These are phyloP conservation scores for Talaromyces rugulosus DNA, from an alignment of 2,329 filamentous ascomycete species.

Conservation along the genomic window DNA sequence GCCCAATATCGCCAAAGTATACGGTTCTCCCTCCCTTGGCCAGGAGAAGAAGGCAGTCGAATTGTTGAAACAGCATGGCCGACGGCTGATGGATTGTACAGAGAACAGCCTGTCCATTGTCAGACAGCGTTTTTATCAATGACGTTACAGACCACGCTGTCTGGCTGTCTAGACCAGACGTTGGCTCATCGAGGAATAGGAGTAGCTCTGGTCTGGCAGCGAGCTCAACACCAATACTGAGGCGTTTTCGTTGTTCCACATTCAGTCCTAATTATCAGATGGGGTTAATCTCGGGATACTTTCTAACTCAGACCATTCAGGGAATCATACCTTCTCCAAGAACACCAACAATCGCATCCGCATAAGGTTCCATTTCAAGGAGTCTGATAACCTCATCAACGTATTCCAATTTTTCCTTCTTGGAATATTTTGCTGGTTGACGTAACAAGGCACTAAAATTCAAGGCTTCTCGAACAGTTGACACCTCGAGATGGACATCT, in stretches of 20 bases:
- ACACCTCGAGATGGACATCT: slow-evolving; percentile 77
- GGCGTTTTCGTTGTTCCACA: slow-evolving; percentile 61
- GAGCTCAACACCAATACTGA: slow-evolving; percentile 92
- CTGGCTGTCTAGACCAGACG: slow-evolving; percentile 84
- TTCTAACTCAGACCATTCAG: too few species aligned
- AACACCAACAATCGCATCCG: slow-evolving; percentile 80
- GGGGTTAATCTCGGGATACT: too few species aligned
- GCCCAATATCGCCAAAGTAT: slow-evolving; percentile 63
- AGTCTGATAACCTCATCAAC: slow-evolving; percentile 58
- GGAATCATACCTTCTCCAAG: slow-evolving; percentile 63
- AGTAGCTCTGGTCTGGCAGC: slow-evolving; percentile 82
- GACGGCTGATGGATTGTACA: slow-evolving; percentile 93
- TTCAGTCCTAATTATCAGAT: slow-evolving; percentile 32
- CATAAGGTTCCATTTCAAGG: slow-evolving; percentile 72
- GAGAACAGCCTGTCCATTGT: slow-evolving; percentile 79
- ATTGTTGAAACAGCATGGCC: slow-evolving; percentile 84
- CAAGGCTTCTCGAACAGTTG: slow-evolving; percentile 80
- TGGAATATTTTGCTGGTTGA: slow-evolving; percentile 66
- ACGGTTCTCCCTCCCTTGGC: slow-evolving; percentile 61
- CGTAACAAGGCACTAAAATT: slow-evolving; percentile 81
- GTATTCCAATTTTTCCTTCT: slow-evolving; percentile 74
- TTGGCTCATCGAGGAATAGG: slow-evolving; percentile 88
- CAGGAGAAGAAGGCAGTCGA: slow-evolving; percentile 59
- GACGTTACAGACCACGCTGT: slow-evolving; percentile 84
- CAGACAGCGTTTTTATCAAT: slow-evolving; percentile 81